Base-by-base conservation (phyloP, 2,329 filamentous ascomycete species). In the Aureobasidium sp. region DNA sequence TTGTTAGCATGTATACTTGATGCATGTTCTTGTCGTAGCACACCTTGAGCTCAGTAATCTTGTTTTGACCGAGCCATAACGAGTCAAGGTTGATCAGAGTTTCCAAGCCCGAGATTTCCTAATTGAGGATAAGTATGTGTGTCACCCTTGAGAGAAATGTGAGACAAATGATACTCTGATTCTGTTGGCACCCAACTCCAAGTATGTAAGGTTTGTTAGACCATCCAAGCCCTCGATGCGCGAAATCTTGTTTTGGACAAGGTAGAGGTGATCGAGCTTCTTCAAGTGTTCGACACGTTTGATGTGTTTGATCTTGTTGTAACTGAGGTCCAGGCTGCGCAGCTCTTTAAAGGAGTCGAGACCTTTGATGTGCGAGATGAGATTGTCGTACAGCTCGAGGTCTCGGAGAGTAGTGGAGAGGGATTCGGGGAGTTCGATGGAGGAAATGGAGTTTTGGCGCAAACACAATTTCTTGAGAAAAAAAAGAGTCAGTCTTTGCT, bases 221-320 rank as follows among this genome's bases (percentile, higher is more conserved):
- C 85, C 85, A 5, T 91, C 88, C 11, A 99, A 78, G 15, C 87
- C 88, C 70, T 97, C 93, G 69, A 99, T 97, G 61, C 81, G 86
- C 67, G 83, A 82, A 71, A 99, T 96, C 74, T 94, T 94, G 77
- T 99, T 97, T 71, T 96, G 90, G 54, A 97, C 91, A 68, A 99
- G 89, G 74, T 89, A 99, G 3, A 99, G 73, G 67, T 97, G 91
- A 65, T 82, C 88, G 62, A 97, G 82, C 60, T 91, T 82, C 24
- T 78, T 87, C 63, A 99, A 78, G 69, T 93, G 88, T 63, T 82
- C 82, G 66, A 97, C 78, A 69, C 93, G 86, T 76, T 96, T 96
- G 78, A 99, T 96, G 76, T 97, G 92, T 74, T 96, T 97, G 78
- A 99, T 93, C 79, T 97, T 97, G 80, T 99, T 99, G 83, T 97